Percentiles rank a stretch among this genome's conserved stretches.
These are phyloP conservation scores for Mucuna pruriens DNA, from an alignment of 306 rosid genomes.

Conservation along the genomic window DNA sequence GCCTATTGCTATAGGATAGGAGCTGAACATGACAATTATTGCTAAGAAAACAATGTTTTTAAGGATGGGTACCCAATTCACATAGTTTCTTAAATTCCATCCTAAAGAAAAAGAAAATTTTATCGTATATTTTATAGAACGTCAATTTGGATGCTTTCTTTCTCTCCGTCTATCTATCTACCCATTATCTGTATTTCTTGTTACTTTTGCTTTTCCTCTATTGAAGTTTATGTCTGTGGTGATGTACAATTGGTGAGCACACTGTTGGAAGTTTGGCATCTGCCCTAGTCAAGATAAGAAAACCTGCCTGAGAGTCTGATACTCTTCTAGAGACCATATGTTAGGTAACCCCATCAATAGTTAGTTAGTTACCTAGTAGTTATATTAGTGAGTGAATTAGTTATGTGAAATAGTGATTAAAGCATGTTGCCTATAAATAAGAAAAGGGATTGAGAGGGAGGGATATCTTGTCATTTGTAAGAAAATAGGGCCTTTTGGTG, in stretches of 20 bases:
- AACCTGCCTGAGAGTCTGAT: not conserved
- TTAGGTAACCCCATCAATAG: not conserved
- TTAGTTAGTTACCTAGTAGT: not conserved
- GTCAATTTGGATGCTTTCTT: not conserved
- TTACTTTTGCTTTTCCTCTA: not conserved
- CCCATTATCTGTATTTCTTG: not conserved
- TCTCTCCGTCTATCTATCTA: not conserved
- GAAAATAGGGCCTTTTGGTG: not conserved
- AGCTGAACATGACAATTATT: not conserved
- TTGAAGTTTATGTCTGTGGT: not conserved
- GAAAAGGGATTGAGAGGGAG: not conserved
- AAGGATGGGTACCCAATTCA: not conserved
- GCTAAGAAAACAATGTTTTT: not conserved
- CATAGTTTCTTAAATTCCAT: not conserved
- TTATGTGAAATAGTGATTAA: not conserved
- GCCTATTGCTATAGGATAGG: constrained; percentile 11
- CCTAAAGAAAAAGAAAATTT: not conserved
- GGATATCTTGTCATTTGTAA: not conserved
- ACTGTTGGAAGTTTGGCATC: not conserved
- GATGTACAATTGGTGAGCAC: not conserved
- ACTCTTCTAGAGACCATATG: not conserved
- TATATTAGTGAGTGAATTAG: too few relatives aligned
- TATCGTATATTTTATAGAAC: not conserved
- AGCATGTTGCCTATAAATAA: not conserved
- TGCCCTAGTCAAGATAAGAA: not conserved